phyloP scores from a whole-genome alignment of 306 rosid genomes.

The Cucurbita pepo region DNA sequence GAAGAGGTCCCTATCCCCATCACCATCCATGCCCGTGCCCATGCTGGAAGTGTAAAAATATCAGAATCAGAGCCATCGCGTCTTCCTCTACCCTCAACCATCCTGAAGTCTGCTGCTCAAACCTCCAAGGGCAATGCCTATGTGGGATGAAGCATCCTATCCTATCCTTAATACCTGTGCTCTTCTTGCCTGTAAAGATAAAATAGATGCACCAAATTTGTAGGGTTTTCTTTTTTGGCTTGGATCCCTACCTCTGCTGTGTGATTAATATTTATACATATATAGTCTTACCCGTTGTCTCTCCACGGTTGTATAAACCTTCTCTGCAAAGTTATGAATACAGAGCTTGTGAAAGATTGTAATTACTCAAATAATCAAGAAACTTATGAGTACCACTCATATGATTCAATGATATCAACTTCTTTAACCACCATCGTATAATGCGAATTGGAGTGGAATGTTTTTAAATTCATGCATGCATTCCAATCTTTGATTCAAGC shows the following conservation, averaged over 20 bases:
- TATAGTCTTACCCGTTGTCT: not conserved
- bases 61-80: conserved; percentile 4
- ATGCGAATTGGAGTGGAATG: not conserved
- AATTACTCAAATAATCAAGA: not conserved
- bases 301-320: not conserved
- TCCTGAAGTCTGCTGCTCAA: conserved; percentile 12
- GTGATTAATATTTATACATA: no score
- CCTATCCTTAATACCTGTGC: not conserved
- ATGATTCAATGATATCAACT: no score
- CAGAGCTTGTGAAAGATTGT: not conserved
- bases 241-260: not conserved
- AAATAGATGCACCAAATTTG: not conserved
- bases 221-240: not conserved
- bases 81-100: conserved; percentile 14
- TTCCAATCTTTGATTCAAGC: not conserved
- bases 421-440: no score
- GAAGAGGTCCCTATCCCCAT: conserved; percentile 14
- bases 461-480: no score
- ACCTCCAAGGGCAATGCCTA: conserved; percentile 24
- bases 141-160: conserved; percentile 26
- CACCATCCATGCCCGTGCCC: not conserved
- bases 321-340: not conserved
- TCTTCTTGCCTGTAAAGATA: not conserved
- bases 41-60: not conserved
- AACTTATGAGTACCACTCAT: not conserved